Percentiles rank a stretch among this genome's conserved stretches.
phyloP scores from a whole-genome alignment of 164 flowering plant species.

The Sextonia rubra region DNA sequence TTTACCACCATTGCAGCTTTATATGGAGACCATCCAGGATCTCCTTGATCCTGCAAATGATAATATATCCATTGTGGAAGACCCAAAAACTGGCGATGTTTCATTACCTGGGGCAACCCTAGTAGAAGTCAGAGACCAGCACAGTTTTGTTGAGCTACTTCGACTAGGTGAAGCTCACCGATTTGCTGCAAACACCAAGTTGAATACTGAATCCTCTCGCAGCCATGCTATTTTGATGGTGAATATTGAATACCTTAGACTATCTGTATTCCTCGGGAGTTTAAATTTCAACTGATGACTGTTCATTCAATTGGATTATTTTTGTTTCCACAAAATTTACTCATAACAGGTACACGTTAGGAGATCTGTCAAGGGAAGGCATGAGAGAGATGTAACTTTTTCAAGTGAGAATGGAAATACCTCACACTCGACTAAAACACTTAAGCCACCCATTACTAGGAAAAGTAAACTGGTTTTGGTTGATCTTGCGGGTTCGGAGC shows the following conservation, averaged over 20 bases:
- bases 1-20: conserved; percentile 55
- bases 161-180: conserved; percentile 88
- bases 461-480: conserved; percentile 88
- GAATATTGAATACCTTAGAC: not conserved
- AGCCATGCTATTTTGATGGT: conserved; percentile 98
- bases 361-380: conserved; percentile 58
- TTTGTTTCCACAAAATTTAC: not conserved
- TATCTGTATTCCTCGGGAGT: not conserved
- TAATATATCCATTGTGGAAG: conserved; percentile 84
- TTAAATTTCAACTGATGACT: not conserved
- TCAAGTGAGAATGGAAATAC: conserved; percentile 48
- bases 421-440: conserved; percentile 42
- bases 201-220: conserved; percentile 95
- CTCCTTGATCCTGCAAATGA: conserved; percentile 87
- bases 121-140: conserved; percentile 75
- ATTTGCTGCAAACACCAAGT: conserved; percentile 89
- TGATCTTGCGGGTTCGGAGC: conserved; percentile 99
- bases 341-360: conserved; percentile 63
- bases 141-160: conserved; percentile 73
- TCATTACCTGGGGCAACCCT: conserved; percentile 83
- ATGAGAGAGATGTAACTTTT: conserved; percentile 30
- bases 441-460: conserved; percentile 68
- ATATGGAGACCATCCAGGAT: conserved; percentile 98
- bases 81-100: conserved; percentile 93
- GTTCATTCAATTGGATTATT: not conserved